A percentile compares a stretch with the other conserved stretches of the same genome.
phyloP scores from a whole-genome alignment of 257 asterid species.

The Lycium ferocissimum region DNA sequence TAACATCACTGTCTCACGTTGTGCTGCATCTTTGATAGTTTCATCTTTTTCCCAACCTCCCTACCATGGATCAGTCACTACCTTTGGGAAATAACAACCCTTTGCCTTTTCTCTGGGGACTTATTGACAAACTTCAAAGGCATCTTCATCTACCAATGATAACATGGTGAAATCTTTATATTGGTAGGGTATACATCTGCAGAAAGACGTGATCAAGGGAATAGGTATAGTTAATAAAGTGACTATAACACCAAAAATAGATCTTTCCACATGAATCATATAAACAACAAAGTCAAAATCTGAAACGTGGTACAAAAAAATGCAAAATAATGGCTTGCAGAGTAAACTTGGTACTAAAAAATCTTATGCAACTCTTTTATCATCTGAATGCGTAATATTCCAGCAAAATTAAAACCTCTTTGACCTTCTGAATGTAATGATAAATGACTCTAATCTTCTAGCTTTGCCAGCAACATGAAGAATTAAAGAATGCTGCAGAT shows the following conservation, averaged over 20 bases:
- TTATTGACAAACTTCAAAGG: slow-evolving; percentile 71
- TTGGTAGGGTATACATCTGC: slow-evolving; percentile 65
- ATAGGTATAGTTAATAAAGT: too few relatives aligned
- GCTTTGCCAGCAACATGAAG: too few relatives aligned
- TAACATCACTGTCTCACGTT: too few relatives aligned
- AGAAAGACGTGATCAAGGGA: not conserved
- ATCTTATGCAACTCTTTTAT: not conserved
- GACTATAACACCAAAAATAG: too few relatives aligned
- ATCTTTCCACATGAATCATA: not conserved
- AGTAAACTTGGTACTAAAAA: not conserved
- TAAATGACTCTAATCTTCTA: too few relatives aligned
- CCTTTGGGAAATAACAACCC: slow-evolving; percentile 72
- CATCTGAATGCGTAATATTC: too few relatives aligned
- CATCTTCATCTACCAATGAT: slow-evolving; percentile 57
- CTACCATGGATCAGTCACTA: slow-evolving; percentile 24
- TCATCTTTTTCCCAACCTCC: too few relatives aligned
- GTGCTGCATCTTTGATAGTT: too few relatives aligned
- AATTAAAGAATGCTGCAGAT: too few relatives aligned
- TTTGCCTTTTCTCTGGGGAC: slow-evolving; percentile 71
- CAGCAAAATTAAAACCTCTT: too few relatives aligned
- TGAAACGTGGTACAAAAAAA: not conserved
- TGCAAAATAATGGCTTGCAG: not conserved
- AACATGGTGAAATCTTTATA: slow-evolving; percentile 47
- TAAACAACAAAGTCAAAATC: not conserved
- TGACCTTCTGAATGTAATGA: too few relatives aligned